These are phyloP conservation scores for Coemansia sp. DNA, from an alignment of 192 early-diverging fungal genomes.

Conservation along the genomic window DNA sequence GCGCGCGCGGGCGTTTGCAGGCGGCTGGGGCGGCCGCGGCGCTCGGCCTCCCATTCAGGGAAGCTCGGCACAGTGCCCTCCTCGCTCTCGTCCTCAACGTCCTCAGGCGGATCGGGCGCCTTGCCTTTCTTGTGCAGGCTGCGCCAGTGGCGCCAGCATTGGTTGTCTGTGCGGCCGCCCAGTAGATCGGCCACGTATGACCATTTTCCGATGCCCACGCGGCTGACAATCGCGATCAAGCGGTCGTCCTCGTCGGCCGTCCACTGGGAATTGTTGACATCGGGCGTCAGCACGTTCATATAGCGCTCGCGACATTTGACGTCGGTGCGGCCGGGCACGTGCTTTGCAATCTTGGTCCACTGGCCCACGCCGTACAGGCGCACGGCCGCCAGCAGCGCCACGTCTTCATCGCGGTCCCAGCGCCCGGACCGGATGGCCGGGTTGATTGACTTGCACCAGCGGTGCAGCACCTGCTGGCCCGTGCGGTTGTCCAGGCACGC, in stretches of 20 bases:
- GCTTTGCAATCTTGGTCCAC: constrained; percentile 70
- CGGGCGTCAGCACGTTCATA: constrained; percentile 63
- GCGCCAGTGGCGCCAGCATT: constrained; percentile 55
- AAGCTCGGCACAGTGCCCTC: constrained; percentile 51
- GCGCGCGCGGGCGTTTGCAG: neutral
- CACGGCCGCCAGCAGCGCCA: constrained; percentile 61
- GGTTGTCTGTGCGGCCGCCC: constrained; percentile 57
- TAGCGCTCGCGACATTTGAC: constrained; percentile 79
- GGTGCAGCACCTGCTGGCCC: constrained; percentile 68
- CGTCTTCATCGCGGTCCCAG: constrained; percentile 70
- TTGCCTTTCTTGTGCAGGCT: constrained; percentile 52
- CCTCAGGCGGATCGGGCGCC: constrained; percentile 46
- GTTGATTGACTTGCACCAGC: constrained; percentile 71
- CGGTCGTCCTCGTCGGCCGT: constrained; percentile 52
- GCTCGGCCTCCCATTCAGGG: constrained; percentile 52
- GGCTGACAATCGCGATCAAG: constrained; percentile 41
- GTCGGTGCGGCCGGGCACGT: constrained; percentile 71
- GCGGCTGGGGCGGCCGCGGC: constrained; percentile 12
- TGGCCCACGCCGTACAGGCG: constrained; percentile 64
- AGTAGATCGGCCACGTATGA: constrained; percentile 54
- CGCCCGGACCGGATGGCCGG: constrained; percentile 62
- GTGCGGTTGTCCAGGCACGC: constrained; percentile 62
- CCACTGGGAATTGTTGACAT: constrained; percentile 59
- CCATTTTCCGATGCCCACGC: constrained; percentile 57
- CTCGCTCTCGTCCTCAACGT: constrained; percentile 32